Evolutionary conservation across 2,329 filamentous ascomycete genomes (phyloP).

Genomic region (Sordariomycetes sp.): DNA sequence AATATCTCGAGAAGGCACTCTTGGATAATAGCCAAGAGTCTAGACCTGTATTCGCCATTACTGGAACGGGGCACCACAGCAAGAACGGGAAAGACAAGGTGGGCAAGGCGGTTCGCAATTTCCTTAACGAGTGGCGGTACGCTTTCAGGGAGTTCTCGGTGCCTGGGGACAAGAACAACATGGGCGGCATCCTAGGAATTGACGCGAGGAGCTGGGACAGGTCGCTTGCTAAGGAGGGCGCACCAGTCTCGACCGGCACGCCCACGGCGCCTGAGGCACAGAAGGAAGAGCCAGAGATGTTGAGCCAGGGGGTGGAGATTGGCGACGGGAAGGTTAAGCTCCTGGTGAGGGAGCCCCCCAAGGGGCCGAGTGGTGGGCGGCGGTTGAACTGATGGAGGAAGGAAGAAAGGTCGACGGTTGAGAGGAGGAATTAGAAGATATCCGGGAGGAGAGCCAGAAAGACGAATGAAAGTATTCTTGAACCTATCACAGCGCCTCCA

Average conservation of each 20-base stretch:
- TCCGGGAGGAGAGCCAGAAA: not conserved
- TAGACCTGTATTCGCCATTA: constrained; percentile 86
- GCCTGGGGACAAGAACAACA: constrained; percentile 75
- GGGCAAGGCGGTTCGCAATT: constrained; percentile 81
- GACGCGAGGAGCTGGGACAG: constrained; percentile 60
- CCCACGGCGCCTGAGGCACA: constrained; percentile 20
- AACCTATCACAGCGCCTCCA: not conserved
- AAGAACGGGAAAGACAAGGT: constrained; percentile 99
- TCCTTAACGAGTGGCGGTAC: constrained; percentile 92
- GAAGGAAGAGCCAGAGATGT: constrained; percentile 41
- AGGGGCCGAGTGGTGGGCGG: constrained; percentile 40
- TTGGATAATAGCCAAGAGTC: constrained; percentile 66
- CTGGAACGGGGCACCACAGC: constrained; percentile 91
- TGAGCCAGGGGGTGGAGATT: constrained; percentile 57
- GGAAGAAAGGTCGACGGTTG: not conserved
- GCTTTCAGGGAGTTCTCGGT: constrained; percentile 94
- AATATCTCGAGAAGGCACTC: constrained; percentile 82
- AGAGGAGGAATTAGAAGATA: not conserved
- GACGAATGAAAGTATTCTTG: not conserved
- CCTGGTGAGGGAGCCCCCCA: constrained; percentile 49
- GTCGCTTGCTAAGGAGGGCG: constrained; percentile 37
- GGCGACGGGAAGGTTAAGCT: constrained; percentile 56
- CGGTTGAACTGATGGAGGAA: constrained; percentile 13
- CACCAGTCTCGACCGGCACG: constrained; percentile 9
- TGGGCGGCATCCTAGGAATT: constrained; percentile 66